Conservation (phyloP, 129 eudicot species). For the Smallanthus sonchifolius region DNA sequence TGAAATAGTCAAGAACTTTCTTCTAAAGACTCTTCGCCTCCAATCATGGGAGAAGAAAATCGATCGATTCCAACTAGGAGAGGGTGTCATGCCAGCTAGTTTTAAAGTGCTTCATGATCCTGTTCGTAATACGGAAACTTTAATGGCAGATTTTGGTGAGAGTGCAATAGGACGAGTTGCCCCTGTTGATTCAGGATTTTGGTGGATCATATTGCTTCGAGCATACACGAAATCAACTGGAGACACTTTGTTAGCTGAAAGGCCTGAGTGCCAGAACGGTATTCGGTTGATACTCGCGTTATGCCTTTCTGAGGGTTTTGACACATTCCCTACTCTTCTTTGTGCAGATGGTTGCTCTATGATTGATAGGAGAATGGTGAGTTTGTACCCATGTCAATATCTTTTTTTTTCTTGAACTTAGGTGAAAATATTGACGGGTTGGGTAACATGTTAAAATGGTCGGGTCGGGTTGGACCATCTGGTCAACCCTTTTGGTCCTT, state of each 20-base stretch:
- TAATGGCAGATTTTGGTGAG: constrained; percentile 95
- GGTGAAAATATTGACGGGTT: not conserved
- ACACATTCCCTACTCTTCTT: constrained; percentile 95
- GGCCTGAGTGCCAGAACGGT: constrained; percentile 94
- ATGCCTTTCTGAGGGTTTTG: constrained; percentile 94
- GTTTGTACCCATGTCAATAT: constrained; percentile 3
- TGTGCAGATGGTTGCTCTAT: constrained; percentile 96
- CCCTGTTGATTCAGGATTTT: constrained; percentile 90
- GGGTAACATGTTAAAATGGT: not conserved
- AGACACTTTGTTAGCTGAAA: constrained; percentile 79
- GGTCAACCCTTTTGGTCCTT: not conserved
- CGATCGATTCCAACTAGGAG: constrained; percentile 83
- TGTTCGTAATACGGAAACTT: constrained; percentile 64
- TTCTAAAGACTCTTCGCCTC: constrained; percentile 86
- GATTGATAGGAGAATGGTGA: constrained; percentile 98
- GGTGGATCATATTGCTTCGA: constrained; percentile 95
- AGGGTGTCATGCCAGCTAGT: constrained; percentile 99
- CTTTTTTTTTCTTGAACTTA: not conserved
- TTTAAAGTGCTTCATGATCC: constrained; percentile 94
- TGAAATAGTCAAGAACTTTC: constrained; percentile 76
- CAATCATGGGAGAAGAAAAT: constrained; percentile 93
- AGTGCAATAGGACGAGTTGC: constrained; percentile 98
- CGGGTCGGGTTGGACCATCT: not conserved
- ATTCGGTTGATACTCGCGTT: constrained; percentile 80
- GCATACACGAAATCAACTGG: constrained; percentile 93